Percentiles rank a stretch among this genome's conserved stretches.
Evolutionary conservation across 1,284 basidiomycete genomes (phyloP).

Genomic region (Termitomyces sp.): DNA sequence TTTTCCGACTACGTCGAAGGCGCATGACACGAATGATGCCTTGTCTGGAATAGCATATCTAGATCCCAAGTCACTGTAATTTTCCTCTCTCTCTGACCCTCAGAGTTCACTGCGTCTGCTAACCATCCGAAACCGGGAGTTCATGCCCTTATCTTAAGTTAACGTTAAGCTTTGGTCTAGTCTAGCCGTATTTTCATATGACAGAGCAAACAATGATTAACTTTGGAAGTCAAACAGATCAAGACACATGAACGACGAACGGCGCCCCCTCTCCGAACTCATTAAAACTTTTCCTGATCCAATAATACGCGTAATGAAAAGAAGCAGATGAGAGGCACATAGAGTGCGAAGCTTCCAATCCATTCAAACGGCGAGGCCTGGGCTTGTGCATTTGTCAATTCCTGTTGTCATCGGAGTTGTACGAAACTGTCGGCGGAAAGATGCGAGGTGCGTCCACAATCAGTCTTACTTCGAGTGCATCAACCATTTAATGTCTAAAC

Average conservation of each 20-base stretch:
- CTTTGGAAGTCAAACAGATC: neutral
- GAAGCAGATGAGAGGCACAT: neutral
- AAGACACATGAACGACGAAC: neutral
- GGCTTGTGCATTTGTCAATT: neutral
- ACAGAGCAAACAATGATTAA: neutral
- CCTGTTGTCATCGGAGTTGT: conserved; percentile 3
- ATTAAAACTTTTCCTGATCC: neutral
- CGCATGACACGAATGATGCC: neutral
- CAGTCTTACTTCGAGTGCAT: neutral
- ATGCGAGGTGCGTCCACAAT: conserved; percentile 1
- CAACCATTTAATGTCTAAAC: neutral
- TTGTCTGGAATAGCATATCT: neutral
- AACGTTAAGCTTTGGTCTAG: neutral
- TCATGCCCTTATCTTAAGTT: neutral
- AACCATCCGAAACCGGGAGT: too few species aligned
- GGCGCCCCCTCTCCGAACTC: neutral
- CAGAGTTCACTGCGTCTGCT: neutral
- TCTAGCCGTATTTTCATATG: neutral
- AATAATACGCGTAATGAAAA: neutral
- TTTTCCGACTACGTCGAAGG: neutral
- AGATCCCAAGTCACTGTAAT: neutral
- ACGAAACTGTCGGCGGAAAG: conserved; percentile 1
- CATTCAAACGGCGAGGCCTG: neutral
- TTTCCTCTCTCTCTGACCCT: too few species aligned
- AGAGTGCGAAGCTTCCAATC: neutral